These are phyloP conservation scores for Lactarius sanguifluus DNA, from an alignment of 768 basidiomycete genomes.

Conservation along the genomic window DNA sequence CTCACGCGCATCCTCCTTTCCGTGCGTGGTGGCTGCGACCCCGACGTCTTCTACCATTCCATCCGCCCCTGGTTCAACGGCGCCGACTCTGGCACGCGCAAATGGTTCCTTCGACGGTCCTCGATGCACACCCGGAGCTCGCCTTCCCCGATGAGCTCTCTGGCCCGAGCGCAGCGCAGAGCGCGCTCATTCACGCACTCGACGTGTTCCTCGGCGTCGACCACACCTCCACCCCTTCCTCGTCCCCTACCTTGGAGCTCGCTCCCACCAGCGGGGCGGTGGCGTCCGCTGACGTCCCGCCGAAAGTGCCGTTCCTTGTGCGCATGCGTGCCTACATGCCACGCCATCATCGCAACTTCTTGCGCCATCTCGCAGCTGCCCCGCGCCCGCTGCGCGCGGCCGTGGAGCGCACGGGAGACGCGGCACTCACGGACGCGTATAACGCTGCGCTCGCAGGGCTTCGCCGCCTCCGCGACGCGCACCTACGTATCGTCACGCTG, in stretches of 20 bases:
- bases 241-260: slow-evolving; percentile 10
- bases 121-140: slow-evolving; percentile 38
- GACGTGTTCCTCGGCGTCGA: slow-evolving; percentile 55
- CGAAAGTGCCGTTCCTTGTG: slow-evolving; percentile 42
- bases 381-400: slow-evolving; percentile 50
- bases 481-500: slow-evolving; percentile 54
- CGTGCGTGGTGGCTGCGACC: slow-evolving; percentile 70
- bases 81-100: slow-evolving; percentile 40
- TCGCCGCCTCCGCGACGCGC: slow-evolving; percentile 56
- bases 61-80: slow-evolving; percentile 66
- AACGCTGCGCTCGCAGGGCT: slow-evolving; percentile 51
- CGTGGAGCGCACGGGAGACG: slow-evolving; percentile 35
- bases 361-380: slow-evolving; percentile 47
- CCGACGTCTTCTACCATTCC: slow-evolving; percentile 57
- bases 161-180: slow-evolving; percentile 63
- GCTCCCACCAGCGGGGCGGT: neutral
- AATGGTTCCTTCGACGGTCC: slow-evolving; percentile 49
- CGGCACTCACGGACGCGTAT: slow-evolving; percentile 42
- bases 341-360: slow-evolving; percentile 55
- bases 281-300: neutral
- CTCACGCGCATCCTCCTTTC: slow-evolving; percentile 58
- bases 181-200: slow-evolving; percentile 55
- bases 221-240: slow-evolving; percentile 37
- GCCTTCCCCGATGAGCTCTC: slow-evolving; percentile 43
- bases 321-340: slow-evolving; percentile 66